Conservation (phyloP, 2,329 filamentous ascomycete genomes). For the Pseudogymnoascus sp. region DNA sequence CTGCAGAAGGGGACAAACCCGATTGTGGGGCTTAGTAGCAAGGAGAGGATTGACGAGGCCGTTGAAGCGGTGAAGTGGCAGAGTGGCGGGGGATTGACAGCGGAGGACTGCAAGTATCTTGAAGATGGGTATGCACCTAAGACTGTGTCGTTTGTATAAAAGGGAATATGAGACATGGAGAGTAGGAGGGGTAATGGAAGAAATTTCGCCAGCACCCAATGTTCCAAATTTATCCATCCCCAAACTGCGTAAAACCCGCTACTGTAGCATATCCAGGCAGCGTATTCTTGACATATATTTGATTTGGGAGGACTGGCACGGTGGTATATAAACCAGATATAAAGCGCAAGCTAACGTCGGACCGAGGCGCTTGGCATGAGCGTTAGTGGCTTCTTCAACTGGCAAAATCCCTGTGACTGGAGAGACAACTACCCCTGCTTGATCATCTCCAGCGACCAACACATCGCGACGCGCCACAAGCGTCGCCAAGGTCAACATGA, state of each 20-base stretch:
- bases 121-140: constrained; percentile 48
- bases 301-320: background rate
- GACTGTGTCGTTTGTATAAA: constrained; percentile 13
- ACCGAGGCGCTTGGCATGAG: background rate
- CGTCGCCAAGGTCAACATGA: background rate
- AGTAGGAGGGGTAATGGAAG: background rate
- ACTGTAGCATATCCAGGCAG: background rate
- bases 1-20: constrained; percentile 41
- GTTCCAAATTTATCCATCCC: no score
- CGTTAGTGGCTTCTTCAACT: background rate
- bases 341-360: background rate
- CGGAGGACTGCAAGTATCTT: constrained; percentile 47
- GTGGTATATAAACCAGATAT: background rate
- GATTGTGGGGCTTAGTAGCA: constrained; percentile 46
- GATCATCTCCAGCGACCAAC: background rate
- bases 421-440: background rate
- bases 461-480: background rate
- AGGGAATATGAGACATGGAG: background rate
- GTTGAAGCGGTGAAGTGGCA: constrained; percentile 35
- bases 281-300: background rate
- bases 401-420: background rate
- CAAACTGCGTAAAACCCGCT: no score
- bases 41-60: constrained; percentile 48
- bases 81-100: constrained; percentile 37
- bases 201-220: background rate